A percentile compares a stretch with the other conserved stretches of the same genome.
Conservation (phyloP, 2,329 filamentous ascomycete species). For the Moelleriella libera region DNA sequence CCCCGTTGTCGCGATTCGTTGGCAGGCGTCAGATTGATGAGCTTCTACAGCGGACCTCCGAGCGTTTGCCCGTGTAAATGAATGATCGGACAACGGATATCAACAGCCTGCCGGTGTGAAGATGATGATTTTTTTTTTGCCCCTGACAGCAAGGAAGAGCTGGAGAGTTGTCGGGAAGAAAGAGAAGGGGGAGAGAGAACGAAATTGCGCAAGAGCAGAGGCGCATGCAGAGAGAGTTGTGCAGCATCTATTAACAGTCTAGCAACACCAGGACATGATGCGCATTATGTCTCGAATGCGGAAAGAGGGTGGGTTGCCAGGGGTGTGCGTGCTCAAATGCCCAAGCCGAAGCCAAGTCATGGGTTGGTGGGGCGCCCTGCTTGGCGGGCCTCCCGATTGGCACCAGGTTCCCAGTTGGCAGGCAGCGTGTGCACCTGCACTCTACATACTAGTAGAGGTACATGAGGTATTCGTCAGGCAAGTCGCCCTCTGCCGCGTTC, state of each 20-base stretch:
- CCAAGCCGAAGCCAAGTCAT: background rate
- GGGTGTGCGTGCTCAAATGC: slow-evolving; percentile 2
- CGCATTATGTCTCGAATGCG: slow-evolving; percentile 18
- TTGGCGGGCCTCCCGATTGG: background rate
- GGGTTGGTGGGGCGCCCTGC: background rate
- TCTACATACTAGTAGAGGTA: no score
- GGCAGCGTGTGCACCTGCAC: background rate
- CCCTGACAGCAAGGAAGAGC: background rate
- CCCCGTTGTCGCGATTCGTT: background rate
- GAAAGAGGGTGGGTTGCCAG: slow-evolving; percentile 11
- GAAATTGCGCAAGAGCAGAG: background rate
- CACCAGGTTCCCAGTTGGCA: background rate
- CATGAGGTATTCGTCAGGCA: background rate
- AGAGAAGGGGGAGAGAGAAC: background rate
- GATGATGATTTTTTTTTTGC: no score
- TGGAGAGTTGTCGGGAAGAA: background rate
- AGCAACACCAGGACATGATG: slow-evolving; percentile 7
- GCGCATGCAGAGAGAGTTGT: background rate
- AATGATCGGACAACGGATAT: no score
- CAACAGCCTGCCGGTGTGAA: no score
- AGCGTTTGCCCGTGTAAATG: background rate
- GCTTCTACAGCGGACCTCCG: background rate
- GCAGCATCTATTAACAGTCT: background rate
- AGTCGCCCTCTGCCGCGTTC: background rate
- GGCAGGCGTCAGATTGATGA: background rate